phyloP scores from a whole-genome alignment of 768 basidiomycete species.

The Lactarius hengduanensis region DNA sequence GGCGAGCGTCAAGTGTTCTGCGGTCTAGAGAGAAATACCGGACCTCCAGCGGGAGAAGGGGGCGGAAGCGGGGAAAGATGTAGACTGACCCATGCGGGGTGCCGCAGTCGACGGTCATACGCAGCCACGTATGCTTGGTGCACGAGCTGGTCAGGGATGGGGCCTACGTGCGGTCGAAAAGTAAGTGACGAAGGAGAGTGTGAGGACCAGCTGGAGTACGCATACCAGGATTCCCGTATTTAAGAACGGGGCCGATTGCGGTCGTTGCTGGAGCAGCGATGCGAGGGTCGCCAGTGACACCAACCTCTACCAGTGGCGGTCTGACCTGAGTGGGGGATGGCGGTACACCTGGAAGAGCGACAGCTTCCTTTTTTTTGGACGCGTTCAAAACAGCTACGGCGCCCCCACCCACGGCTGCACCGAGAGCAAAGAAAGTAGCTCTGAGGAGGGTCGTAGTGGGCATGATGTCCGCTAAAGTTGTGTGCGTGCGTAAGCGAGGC shows the following conservation, averaged over 20 bases:
- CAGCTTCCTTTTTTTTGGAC: slow-evolving; percentile 32
- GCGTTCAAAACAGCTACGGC: slow-evolving; percentile 52
- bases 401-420: slow-evolving; percentile 78
- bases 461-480: slow-evolving; percentile 35
- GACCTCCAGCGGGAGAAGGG: background rate
- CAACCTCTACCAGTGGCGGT: slow-evolving; percentile 48
- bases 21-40: slow-evolving; percentile 59
- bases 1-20: slow-evolving; percentile 86
- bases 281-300: slow-evolving; percentile 44
- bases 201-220: slow-evolving; percentile 6
- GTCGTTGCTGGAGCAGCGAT: slow-evolving; percentile 39
- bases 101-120: slow-evolving; percentile 86
- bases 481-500: background rate
- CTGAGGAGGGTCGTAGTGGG: slow-evolving; percentile 51
- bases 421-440: slow-evolving; percentile 77
- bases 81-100: slow-evolving; percentile 84
- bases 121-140: slow-evolving; percentile 84
- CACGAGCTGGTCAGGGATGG: slow-evolving; percentile 74
- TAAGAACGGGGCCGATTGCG: slow-evolving; percentile 48
- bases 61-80: background rate
- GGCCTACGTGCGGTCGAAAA: slow-evolving; percentile 51
- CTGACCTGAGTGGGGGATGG: background rate
- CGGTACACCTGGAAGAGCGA: slow-evolving; percentile 25
- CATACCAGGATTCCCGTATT: slow-evolving; percentile 81
- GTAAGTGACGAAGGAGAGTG: background rate